Conservation (phyloP, 176 grass and related monocot species). For the Echinochloa phyllopogon region DNA sequence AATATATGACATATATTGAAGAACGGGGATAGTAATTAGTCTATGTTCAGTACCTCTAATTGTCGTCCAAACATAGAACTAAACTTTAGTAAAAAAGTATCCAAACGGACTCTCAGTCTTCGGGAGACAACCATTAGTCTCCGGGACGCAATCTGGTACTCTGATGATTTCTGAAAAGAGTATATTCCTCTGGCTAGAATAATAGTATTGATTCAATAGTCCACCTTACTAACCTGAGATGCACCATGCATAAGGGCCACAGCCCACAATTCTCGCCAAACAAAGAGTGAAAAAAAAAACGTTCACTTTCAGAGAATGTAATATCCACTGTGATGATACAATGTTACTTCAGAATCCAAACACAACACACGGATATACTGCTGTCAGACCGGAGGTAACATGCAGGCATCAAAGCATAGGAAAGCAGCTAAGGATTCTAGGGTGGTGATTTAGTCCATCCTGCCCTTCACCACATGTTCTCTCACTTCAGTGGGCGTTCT, state of each 20-base stretch:
- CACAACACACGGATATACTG: slow-evolving; percentile 17
- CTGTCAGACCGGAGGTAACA: slow-evolving; percentile 13
- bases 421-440: slow-evolving; percentile 19
- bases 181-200: background rate
- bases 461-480: slow-evolving; percentile 81
- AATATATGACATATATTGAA: no score
- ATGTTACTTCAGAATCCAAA: slow-evolving; percentile 29
- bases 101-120: no score
- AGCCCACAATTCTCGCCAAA: background rate
- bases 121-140: no score
- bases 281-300: background rate
- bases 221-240: background rate
- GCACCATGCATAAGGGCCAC: background rate
- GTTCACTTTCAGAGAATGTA: slow-evolving; percentile 21
- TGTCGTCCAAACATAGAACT: no score
- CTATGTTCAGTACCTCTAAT: no score
- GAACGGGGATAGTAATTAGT: no score
- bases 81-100: no score
- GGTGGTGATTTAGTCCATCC: slow-evolving; percentile 76
- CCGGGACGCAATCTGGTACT: background rate
- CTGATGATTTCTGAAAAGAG: background rate
- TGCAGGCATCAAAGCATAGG: background rate
- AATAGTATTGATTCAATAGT: background rate
- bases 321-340: slow-evolving; percentile 25
- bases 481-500: slow-evolving; percentile 91